phyloP scores from a whole-genome alignment of 2,329 filamentous ascomycete genomes.

The Cryphonectria carpinicola region DNA sequence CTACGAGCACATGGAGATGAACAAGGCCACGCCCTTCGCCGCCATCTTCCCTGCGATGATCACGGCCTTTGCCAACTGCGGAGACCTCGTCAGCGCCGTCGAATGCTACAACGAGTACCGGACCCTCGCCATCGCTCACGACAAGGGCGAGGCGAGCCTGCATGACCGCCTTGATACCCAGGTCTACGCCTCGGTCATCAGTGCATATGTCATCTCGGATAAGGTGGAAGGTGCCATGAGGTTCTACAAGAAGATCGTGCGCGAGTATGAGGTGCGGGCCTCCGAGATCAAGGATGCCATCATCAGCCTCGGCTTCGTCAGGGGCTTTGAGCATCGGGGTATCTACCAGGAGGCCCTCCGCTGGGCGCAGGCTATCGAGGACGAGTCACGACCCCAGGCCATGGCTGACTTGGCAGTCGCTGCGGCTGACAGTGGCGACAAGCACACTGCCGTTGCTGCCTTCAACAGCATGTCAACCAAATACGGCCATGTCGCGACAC shows the following conservation, averaged over 20 bases:
- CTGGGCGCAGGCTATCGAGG: conserved; percentile 69
- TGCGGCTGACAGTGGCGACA: conserved; percentile 80
- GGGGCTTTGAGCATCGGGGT: conserved; percentile 72
- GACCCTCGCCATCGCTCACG: conserved; percentile 80
- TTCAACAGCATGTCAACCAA: conserved; percentile 62
- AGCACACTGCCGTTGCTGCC: conserved; percentile 67
- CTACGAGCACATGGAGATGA: conserved; percentile 88
- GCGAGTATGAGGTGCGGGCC: conserved; percentile 61
- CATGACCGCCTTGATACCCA: conserved; percentile 76
- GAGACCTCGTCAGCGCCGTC: conserved; percentile 84
- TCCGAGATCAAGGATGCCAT: conserved; percentile 72
- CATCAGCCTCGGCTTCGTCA: conserved; percentile 75
- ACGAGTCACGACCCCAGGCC: conserved; percentile 60
- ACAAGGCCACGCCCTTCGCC: conserved; percentile 73
- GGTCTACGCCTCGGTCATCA: conserved; percentile 90
- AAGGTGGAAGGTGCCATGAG: conserved; percentile 80
- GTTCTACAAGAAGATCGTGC: conserved; percentile 81
- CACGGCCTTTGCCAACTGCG: conserved; percentile 80
- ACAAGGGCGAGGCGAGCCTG: conserved; percentile 71
- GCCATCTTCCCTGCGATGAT: conserved; percentile 93
- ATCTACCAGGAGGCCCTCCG: conserved; percentile 74
- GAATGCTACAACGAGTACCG: conserved; percentile 97
- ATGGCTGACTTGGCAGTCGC: conserved; percentile 75
- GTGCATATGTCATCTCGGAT: conserved; percentile 82
- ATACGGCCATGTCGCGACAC: conserved; percentile 53